Base-by-base conservation (phyloP, 2,329 filamentous ascomycete species). In the Paraphaeosphaeria minitans region DNA sequence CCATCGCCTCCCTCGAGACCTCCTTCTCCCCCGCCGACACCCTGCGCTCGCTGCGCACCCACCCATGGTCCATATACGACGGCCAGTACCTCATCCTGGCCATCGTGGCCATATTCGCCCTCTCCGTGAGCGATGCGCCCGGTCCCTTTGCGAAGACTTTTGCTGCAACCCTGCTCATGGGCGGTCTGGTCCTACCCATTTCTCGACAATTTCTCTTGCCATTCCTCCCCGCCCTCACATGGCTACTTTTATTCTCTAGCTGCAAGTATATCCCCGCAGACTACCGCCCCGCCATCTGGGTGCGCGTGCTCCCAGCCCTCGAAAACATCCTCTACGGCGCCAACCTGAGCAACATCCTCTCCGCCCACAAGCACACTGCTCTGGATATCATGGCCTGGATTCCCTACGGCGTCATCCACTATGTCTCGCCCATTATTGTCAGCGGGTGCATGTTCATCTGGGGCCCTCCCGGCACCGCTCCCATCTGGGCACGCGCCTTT, bases 291-390 rank as follows among this genome's bases (percentile, higher is more conserved):
- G 90, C 92, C 62, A 97, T 97, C 70, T 97, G 93, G 91, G 94
- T 97, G 66, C 92, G 93, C 71, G 92, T 98, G 29, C 85, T 98
- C 37, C 94, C 94, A 4, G 92, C 94, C 19, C 86, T 98, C 64
- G 94, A 98, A 80, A 97, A 98, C 77, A 95, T 98, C 62, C 84
- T 98, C 35, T 98, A 97, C 75, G 94, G 94, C 68, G 93, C 93
- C 63, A 97, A 97, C 79, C 84, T 97, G 58, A 96, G 92, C 80
- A 97, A 97, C 77, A 96, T 97, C 71, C 86, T 98, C 55, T 96
- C 93, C 14, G 92, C 92, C 47, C 92, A 97, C 80, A 91, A 94
- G 70, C 89, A 91, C 77, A 86, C 90, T 7, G 82, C 92, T 50
- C 86, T 97, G 57, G 93, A 97, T 73, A 82, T 98, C 56, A 81